Evolutionary conservation across 1,284 basidiomycete genomes (phyloP).

Genomic region (Leccinum subspadiceum): DNA sequence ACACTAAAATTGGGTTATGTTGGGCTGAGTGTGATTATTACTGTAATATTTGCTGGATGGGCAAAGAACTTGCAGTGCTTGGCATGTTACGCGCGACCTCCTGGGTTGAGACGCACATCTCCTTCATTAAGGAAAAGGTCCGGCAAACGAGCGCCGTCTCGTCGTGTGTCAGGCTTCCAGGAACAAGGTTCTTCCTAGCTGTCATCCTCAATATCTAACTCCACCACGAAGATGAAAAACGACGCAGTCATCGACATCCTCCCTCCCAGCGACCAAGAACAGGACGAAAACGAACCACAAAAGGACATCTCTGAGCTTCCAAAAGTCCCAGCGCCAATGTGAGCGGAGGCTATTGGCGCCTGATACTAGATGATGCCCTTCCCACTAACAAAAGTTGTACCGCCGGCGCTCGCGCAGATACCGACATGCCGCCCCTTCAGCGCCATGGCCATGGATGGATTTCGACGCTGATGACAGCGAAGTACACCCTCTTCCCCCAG

Average conservation of each 20-base stretch:
- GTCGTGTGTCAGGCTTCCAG: background rate
- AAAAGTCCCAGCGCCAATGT: conserved; percentile 30
- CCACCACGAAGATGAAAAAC: conserved; percentile 16
- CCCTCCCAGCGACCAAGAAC: background rate
- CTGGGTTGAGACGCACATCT: background rate
- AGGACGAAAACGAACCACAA: conserved; percentile 13
- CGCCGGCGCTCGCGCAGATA: conserved; percentile 20
- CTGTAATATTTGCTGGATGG: too few relatives aligned
- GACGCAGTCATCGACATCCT: conserved; percentile 12
- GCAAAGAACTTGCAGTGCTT: too few relatives aligned
- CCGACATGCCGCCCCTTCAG: conserved; percentile 37
- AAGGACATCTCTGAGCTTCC: conserved; percentile 19
- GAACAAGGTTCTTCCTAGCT: background rate
- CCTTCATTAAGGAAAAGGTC: background rate
- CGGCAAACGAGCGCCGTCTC: background rate
- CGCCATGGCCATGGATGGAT: conserved; percentile 41
- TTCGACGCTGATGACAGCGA: conserved; percentile 28
- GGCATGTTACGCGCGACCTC: too few relatives aligned
- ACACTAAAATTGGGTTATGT: background rate
- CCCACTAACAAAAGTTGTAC: background rate
- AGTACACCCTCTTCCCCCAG: conserved; percentile 19
- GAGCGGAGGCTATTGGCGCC: conserved; percentile 9
- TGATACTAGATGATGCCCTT: background rate
- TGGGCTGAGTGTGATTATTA: background rate
- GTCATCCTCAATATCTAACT: background rate